Evolutionary conservation across 2,329 filamentous ascomycete species (phyloP), one percentile per base, ranked within the genome.

Genomic region (Ambrosiella beaveri): DNA sequence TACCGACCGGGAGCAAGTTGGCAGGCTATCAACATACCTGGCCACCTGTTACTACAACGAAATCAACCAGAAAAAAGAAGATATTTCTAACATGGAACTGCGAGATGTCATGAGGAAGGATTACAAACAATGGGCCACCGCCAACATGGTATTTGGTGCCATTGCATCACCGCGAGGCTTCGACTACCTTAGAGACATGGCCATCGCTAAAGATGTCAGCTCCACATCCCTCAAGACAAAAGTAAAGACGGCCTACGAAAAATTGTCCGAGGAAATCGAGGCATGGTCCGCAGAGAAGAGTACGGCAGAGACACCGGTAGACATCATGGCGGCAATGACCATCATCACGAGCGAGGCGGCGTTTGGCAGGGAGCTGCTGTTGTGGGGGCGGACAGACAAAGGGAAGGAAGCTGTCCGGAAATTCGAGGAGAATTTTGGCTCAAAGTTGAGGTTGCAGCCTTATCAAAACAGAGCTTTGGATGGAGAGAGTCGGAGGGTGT

Each of bases 91-190:
- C 0, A 70, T 93, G 51, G 72, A 70, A 41, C 68, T 88, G 63
- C 71, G 76, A 19, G 86, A 90, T 63, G 76, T 90, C 44, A 69
- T 91, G 56, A 75, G 85, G 62, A 91, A 91, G 68, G 87, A 94
- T 70, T 94, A 90, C 70, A 94, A 94, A 71, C 76, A 86, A 65
- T 93, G 86, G 86, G 71, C 70, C 9, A 79, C 81, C 58, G 71
- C 71, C 9, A 71, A 68, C 0, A 66, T 80, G 41, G 73, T 70
- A 15, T 73, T 91, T 3, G 86, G 86, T n/a, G 80, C 87, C 13
- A 61, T 57, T 79, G 80, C 64, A 79, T 79, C 47, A 74, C 79
- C 85, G 2, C 81, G 81, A 63, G 70, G 76, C n/a, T 68, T 90
- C 5, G 68, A 70, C 3, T 86, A 81, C 62, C 68, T 90, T 44